These are phyloP conservation scores for Musa balbisiana DNA, from an alignment of 202 grass and related monocot species.

Conservation along the genomic window DNA sequence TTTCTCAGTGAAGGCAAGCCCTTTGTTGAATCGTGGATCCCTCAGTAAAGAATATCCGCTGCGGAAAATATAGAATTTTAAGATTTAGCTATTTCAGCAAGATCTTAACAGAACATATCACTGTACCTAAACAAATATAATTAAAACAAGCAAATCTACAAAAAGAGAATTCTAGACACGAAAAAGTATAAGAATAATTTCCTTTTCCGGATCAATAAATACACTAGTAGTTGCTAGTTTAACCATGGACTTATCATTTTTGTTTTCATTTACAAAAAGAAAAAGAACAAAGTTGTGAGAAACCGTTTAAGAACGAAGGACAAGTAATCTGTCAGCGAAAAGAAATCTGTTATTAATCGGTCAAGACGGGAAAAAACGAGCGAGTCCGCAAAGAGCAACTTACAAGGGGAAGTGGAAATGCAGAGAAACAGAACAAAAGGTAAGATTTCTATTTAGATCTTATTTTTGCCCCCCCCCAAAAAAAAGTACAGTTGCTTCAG, in stretches of 20 bases:
- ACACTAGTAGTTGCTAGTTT: not conserved
- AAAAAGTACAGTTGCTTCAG: too few species aligned
- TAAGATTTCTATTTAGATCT: too few species aligned
- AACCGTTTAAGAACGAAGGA: not conserved
- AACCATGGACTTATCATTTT: too few species aligned
- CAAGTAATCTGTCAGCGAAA: not conserved
- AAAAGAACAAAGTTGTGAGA: conserved; percentile 1
- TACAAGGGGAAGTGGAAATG: too few species aligned
- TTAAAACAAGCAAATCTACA: not conserved
- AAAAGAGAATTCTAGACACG: not conserved
- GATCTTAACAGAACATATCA: not conserved
- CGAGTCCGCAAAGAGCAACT: too few species aligned
- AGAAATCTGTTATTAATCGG: too few species aligned
- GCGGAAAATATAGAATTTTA: not conserved
- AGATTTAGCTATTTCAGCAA: not conserved
- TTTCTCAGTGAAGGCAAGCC: conserved; percentile 79
- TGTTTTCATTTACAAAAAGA: not conserved
- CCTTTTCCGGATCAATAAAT: not conserved
- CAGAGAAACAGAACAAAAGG: too few species aligned
- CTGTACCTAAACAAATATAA: not conserved
- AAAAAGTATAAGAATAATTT: not conserved
- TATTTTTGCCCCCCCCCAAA: too few species aligned
- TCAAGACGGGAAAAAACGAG: too few species aligned
- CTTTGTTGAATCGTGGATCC: conserved; percentile 90
- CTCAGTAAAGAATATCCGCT: conserved; percentile 76